Evolutionary conservation across 2,329 filamentous ascomycete genomes (phyloP), one percentile per base, ranked within the genome.

Genomic region (Colletotrichum lindemuthianum): DNA sequence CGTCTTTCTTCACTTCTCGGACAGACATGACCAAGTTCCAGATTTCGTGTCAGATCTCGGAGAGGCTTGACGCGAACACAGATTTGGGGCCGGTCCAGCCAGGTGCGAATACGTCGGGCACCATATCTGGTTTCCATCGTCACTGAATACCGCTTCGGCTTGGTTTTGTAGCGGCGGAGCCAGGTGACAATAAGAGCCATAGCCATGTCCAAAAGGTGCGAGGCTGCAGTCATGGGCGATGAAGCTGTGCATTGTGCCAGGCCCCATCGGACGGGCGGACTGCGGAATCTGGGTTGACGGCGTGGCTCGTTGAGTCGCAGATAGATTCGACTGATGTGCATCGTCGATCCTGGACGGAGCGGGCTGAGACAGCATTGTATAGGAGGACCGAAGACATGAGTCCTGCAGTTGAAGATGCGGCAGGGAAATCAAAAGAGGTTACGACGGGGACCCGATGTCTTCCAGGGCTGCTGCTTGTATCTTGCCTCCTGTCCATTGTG

Each of bases 351-450:
- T 63, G 59, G 61, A 51, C 41, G 37, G 50, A 60, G 50, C 37
- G 16, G 44, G 44, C 12, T 50, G 24, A 24, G 24, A 24, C 24
- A 24, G 24, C 3, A 24, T 24, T 24, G 24, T 24, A 39, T 51
- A 60, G 50, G 33, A 60, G 49, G 34, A 32, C 50, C 60, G 55
- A 51, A 37, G 36, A 57, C 57, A 65, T 54, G 33, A 65, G 60
- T 65, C 50, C 61, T 60, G 61, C 61, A 60, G 45, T 47, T 56
- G 45, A 61, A 65, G 61, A 65, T 65, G 61, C 61, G 61, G 61
- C 56, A 65, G 51, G 61, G 43, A 60, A 51, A 61, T 65, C 61
- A 60, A 64, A 57, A 65, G 45, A 44, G 61, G 57, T 39, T 60
- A 51, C 40, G 44, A 50, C 44, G 50, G 41, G 15, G 44, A 43